phyloP scores from a whole-genome alignment of 495 filamentous ascomycete genomes.

The Margaritispora aquatica region DNA sequence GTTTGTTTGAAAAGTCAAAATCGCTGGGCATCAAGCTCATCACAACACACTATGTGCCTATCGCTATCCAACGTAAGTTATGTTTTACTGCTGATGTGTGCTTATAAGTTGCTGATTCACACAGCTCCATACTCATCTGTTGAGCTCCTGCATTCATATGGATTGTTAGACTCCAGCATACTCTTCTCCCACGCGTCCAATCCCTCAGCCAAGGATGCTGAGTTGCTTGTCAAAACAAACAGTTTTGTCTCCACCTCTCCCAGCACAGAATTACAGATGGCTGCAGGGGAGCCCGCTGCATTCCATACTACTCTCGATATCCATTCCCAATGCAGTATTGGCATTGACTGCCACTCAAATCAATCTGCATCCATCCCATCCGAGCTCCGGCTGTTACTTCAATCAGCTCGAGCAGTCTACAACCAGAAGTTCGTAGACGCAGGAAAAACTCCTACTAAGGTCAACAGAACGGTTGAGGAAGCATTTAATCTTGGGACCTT shows the following conservation, averaged over 20 bases:
- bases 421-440: conserved; percentile 24
- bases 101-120: too few relatives aligned
- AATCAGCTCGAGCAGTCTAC: conserved; percentile 29
- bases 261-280: conserved; percentile 39
- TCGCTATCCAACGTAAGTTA: conserved; percentile 13
- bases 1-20: conserved; percentile 27
- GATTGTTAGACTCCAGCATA: conserved; percentile 30
- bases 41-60: conserved; percentile 31
- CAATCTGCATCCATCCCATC: conserved; percentile 33
- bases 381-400: conserved; percentile 41
- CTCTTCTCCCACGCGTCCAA: conserved; percentile 33
- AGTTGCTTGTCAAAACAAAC: conserved; percentile 22
- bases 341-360: conserved; percentile 43
- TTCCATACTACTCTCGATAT: conserved; percentile 17
- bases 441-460: conserved; percentile 24
- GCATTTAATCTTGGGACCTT: conserved; percentile 45
- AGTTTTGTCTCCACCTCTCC: conserved; percentile 33
- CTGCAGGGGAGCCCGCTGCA: conserved; percentile 2
- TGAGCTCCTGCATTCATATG: conserved; percentile 28
- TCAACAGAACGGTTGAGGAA: conserved; percentile 35
- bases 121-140: conserved; percentile 17
- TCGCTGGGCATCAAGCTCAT: conserved; percentile 27
- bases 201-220: conserved; percentile 23
- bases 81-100: background rate
- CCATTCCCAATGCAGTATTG: conserved; percentile 30